Percentiles rank a stretch among this genome's conserved stretches.
Conservation (phyloP, 1,284 basidiomycete species). For the Ustilago shanxiensis region DNA sequence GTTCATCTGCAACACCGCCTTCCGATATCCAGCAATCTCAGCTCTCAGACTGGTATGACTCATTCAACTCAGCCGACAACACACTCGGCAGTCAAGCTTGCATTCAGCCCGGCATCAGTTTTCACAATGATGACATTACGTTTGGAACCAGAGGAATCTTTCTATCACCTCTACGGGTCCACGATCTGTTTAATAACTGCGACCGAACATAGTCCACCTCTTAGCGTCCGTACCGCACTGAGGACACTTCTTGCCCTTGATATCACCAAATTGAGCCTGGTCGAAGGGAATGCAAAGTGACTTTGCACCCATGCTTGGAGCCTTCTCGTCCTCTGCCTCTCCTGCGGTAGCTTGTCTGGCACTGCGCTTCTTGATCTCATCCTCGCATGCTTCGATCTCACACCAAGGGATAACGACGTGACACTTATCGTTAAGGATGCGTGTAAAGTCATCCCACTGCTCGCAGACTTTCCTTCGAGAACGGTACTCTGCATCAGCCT, state of each 20-base stretch:
- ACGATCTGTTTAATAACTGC: constrained; percentile 55
- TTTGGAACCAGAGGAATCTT: neutral
- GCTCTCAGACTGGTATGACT: neutral
- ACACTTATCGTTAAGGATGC: constrained; percentile 88
- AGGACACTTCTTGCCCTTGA: constrained; percentile 65
- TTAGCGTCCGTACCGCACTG: constrained; percentile 66
- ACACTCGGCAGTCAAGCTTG: neutral
- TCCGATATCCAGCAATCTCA: too few species aligned
- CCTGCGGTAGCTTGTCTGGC: constrained; percentile 71
- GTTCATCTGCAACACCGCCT: too few species aligned
- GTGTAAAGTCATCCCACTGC: constrained; percentile 90
- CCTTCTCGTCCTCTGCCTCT: constrained; percentile 77
- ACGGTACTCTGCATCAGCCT: constrained; percentile 82
- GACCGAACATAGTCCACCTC: constrained; percentile 70
- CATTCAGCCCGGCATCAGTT: neutral
- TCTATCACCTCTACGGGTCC: neutral
- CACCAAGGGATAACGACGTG: constrained; percentile 96
- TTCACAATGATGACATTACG: neutral
- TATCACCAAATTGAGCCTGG: constrained; percentile 74
- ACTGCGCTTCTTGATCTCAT: constrained; percentile 96
- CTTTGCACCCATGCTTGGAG: constrained; percentile 98
- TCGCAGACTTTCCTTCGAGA: constrained; percentile 81
- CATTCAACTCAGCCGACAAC: too few species aligned
- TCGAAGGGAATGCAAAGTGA: constrained; percentile 97
- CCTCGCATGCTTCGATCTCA: constrained; percentile 91